Conservation (phyloP, 192 early-diverging fungal genomes). For the Linnemannia zychae region DNA sequence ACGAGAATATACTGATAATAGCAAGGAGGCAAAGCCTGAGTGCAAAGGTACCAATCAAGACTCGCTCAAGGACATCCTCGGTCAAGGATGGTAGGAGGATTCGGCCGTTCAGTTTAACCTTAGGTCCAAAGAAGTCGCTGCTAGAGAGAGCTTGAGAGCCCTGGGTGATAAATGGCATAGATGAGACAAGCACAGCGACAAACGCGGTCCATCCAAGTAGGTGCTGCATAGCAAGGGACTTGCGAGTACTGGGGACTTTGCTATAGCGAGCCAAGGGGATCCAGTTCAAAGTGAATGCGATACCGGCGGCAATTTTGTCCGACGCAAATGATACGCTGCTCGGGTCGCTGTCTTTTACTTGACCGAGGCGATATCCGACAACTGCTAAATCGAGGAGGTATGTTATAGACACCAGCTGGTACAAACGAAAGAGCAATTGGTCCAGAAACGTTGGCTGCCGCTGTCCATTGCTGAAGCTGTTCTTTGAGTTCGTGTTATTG, state of each 20-base stretch:
- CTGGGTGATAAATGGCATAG: not conserved
- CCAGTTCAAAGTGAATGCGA: slow-evolving; percentile 16
- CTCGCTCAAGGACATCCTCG: not conserved
- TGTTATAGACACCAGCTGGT: not conserved
- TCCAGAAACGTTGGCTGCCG: not conserved
- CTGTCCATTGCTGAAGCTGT: not conserved
- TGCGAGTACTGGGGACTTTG: not conserved
- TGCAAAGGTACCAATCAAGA: slow-evolving; percentile 1
- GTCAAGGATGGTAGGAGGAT: not conserved
- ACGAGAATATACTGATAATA: not conserved
- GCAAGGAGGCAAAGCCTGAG: not conserved
- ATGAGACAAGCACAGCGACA: not conserved
- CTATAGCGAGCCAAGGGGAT: not conserved
- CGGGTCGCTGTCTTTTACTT: not conserved
- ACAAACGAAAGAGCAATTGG: not conserved
- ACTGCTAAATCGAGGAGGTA: slow-evolving; percentile 8
- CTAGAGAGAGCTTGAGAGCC: not conserved
- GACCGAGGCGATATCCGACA: not conserved
- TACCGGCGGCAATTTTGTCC: not conserved
- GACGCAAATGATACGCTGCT: not conserved
- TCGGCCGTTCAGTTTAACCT: not conserved
- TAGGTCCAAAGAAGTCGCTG: not conserved
- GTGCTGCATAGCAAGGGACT: not conserved
- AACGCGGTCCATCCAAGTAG: slow-evolving; percentile 14
- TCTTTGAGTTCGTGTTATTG: not conserved